phyloP scores from a whole-genome alignment of 805 yeast genomes.

The Metschnikowia bowlesiae region DNA sequence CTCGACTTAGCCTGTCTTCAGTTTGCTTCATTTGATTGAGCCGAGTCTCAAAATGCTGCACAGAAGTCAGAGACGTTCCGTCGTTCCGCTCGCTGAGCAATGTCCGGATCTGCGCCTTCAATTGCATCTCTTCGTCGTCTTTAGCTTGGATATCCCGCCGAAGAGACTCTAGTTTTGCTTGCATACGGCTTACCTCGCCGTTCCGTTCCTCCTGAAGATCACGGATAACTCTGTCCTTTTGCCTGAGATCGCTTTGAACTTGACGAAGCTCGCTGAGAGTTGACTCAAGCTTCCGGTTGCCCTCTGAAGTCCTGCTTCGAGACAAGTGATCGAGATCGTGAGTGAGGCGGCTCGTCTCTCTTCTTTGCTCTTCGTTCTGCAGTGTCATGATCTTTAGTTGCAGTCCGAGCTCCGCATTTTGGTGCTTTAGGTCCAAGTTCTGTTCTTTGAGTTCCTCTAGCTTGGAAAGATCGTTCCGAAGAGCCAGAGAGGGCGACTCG shows the following conservation, averaged over 20 bases:
- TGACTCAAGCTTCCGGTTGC: slow-evolving; percentile 6
- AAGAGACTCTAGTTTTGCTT: slow-evolving; percentile 15
- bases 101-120: slow-evolving; percentile 22
- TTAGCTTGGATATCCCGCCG: slow-evolving; percentile 20
- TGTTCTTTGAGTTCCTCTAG: neutral
- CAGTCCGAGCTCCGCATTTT: neutral
- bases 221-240: slow-evolving; percentile 6
- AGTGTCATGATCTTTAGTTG: neutral
- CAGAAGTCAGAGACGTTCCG: slow-evolving; percentile 12
- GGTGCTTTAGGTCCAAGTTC: neutral
- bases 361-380: slow-evolving; percentile 1
- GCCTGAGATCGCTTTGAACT: slow-evolving; percentile 6
- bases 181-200: slow-evolving; percentile 13
- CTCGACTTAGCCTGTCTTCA: slow-evolving; percentile 16
- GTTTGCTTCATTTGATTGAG: slow-evolving; percentile 19
- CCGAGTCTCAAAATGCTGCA: slow-evolving; percentile 21
- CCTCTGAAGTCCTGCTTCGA: slow-evolving; percentile 9
- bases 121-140: slow-evolving; percentile 20
- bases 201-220: slow-evolving; percentile 7
- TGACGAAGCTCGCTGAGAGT: slow-evolving; percentile 7
- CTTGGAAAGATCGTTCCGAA: neutral
- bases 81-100: slow-evolving; percentile 17
- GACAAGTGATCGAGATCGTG: slow-evolving; percentile 6
- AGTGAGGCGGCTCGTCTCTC: neutral
- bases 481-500: neutral